phyloP scores from a whole-genome alignment of 2,329 filamentous ascomycete species.

The Penicillium sp. region DNA sequence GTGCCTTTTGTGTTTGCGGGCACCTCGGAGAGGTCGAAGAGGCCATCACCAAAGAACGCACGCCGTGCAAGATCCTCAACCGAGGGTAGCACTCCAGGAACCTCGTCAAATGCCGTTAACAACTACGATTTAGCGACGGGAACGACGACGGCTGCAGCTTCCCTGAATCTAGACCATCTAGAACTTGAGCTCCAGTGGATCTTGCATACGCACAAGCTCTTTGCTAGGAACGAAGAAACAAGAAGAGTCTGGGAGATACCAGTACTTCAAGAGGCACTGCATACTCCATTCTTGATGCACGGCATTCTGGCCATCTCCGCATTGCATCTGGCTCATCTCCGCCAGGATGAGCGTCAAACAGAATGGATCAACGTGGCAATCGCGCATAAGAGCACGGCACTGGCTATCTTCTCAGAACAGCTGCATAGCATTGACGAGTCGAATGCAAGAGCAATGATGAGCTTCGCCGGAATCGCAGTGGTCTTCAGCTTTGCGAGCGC shows the following conservation, averaged over 20 bases:
- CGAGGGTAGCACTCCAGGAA: background rate
- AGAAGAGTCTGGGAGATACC: slow-evolving; percentile 21
- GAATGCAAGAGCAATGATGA: slow-evolving; percentile 21
- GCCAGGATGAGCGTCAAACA: background rate
- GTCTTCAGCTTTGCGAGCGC: slow-evolving; percentile 26
- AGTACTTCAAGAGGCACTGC: slow-evolving; percentile 22
- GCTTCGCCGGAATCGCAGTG: slow-evolving; percentile 20
- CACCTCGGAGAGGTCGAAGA: slow-evolving; percentile 1
- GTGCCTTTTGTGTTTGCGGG: slow-evolving; percentile 17
- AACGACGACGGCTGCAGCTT: background rate
- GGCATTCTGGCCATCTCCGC: slow-evolving; percentile 28
- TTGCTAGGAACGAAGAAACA: slow-evolving; percentile 22
- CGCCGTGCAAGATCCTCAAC: background rate
- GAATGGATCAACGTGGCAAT: slow-evolving; percentile 23
- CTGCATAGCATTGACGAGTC: slow-evolving; percentile 12
- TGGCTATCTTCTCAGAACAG: slow-evolving; percentile 15
- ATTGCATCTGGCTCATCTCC: slow-evolving; percentile 20
- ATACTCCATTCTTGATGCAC: slow-evolving; percentile 27
- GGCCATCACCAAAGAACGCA: background rate
- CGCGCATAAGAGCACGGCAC: slow-evolving; percentile 19
- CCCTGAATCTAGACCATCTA: slow-evolving; percentile 21
- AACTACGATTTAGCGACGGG: background rate
- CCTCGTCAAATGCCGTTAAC: background rate
- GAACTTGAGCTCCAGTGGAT: slow-evolving; percentile 24
- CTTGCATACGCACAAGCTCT: slow-evolving; percentile 18